Conservation (phyloP, 768 basidiomycete genomes). For the Phanerodontia chrysosporium region DNA sequence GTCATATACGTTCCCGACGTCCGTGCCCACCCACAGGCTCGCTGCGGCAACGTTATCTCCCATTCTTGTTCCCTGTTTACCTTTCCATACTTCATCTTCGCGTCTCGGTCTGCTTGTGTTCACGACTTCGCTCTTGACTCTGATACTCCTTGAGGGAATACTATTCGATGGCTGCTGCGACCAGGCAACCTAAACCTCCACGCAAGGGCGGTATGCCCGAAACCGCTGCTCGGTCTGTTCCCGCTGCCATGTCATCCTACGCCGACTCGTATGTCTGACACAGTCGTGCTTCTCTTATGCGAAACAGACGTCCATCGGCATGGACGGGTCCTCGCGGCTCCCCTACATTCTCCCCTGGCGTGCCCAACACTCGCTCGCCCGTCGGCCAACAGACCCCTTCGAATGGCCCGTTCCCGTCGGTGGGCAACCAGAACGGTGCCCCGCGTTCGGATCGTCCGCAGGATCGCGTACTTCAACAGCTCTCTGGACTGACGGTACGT, state of each 20-base stretch:
- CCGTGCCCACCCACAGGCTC: neutral
- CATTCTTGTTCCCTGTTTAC: slow-evolving; percentile 25
- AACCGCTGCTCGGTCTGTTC: slow-evolving; percentile 37
- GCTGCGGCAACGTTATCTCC: slow-evolving; percentile 12
- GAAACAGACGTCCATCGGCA: slow-evolving; percentile 42
- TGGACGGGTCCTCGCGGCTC: slow-evolving; percentile 70
- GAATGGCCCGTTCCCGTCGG: slow-evolving; percentile 24
- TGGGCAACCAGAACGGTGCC: slow-evolving; percentile 41
- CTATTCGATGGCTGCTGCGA: slow-evolving; percentile 54
- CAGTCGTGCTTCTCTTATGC: neutral
- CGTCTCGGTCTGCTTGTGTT: slow-evolving; percentile 25
- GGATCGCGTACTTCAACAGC: slow-evolving; percentile 59
- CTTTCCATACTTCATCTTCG: slow-evolving; percentile 22
- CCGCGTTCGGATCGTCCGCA: slow-evolving; percentile 42
- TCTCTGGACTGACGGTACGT: slow-evolving; percentile 70
- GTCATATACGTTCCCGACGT: slow-evolving; percentile 5
- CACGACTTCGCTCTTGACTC: slow-evolving; percentile 18
- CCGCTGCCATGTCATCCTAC: neutral
- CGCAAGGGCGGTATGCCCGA: slow-evolving; percentile 59
- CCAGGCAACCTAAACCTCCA: slow-evolving; percentile 59
- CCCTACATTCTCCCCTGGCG: slow-evolving; percentile 61
- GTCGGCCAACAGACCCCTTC: slow-evolving; percentile 31
- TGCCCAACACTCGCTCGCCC: slow-evolving; percentile 37
- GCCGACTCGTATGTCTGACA: slow-evolving; percentile 5
- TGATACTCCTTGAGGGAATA: slow-evolving; percentile 15